phyloP scores from a whole-genome alignment of 441 rosid genomes.

The Erysimum pusillum region DNA sequence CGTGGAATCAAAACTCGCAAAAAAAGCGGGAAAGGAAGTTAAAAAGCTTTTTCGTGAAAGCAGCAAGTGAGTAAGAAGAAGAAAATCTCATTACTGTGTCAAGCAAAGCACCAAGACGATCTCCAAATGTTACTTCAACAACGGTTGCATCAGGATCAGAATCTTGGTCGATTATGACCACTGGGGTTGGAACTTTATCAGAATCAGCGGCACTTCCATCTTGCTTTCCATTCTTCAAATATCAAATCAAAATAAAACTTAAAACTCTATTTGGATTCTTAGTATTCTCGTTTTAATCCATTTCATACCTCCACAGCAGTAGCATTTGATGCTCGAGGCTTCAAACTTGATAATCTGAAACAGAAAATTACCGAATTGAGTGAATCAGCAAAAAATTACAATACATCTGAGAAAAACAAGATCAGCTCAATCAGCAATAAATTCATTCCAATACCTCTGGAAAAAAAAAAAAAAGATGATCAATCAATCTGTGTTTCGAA shows the following conservation, averaged over 20 bases:
- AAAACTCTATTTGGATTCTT: neutral
- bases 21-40: neutral
- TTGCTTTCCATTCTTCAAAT: conserved; percentile 53
- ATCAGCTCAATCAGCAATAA: neutral
- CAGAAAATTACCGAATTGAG: neutral
- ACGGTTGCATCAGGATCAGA: conserved; percentile 93
- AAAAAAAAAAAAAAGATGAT: neutral
- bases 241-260: conserved; percentile 22
- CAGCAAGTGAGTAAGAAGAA: conserved; percentile 27
- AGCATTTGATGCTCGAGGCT: conserved; percentile 66
- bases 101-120: conserved; percentile 96
- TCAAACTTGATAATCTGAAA: conserved; percentile 61
- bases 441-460: too few relatives aligned
- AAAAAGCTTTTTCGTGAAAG: conserved; percentile 12
- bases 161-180: conserved; percentile 93
- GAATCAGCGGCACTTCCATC: conserved; percentile 67
- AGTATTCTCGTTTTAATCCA: conserved; percentile 13
- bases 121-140: conserved; percentile 90
- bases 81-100: conserved; percentile 68
- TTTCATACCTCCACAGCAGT: conserved; percentile 76
- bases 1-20: neutral
- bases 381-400: conserved; percentile 12
- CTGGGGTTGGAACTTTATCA: conserved; percentile 84
- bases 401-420: neutral
- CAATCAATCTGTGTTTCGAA: neutral